These are phyloP conservation scores for Populus nigra DNA, from an alignment of 345 rosid species.

Conservation along the genomic window DNA sequence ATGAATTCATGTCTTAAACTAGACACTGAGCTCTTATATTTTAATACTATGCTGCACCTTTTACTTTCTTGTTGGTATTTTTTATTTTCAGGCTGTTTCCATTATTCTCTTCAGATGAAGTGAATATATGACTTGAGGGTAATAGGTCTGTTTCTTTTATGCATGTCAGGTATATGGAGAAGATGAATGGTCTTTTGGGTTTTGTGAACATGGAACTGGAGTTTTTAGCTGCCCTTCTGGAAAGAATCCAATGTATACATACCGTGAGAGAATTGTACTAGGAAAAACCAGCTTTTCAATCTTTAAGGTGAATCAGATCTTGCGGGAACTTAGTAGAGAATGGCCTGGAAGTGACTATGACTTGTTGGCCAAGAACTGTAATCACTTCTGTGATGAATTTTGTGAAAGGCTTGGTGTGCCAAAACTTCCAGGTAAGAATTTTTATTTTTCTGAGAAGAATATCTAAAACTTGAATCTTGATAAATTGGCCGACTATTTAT, in stretches of 20 bases:
- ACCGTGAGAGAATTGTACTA: conserved; percentile 69
- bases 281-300: conserved; percentile 62
- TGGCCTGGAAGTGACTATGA: conserved; percentile 85
- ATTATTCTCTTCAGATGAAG: not conserved
- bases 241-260: conserved; percentile 87
- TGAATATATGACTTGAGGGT: conserved; percentile 5
- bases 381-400: conserved; percentile 89
- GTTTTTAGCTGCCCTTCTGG: conserved; percentile 81
- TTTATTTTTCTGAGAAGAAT: not conserved
- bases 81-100: not conserved
- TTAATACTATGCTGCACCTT: not conserved
- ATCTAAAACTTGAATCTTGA: not conserved
- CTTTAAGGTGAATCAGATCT: conserved; percentile 68
- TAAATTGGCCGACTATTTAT: not conserved
- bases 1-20: not conserved
- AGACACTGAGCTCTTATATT: not conserved
- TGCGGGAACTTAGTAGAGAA: conserved; percentile 77
- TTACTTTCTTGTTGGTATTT: not conserved
- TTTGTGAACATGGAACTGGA: conserved; percentile 89
- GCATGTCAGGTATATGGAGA: conserved; percentile 68
- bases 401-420: conserved; percentile 84
- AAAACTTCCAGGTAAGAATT: conserved; percentile 75
- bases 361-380: conserved; percentile 83
- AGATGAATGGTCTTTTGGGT: conserved; percentile 97
- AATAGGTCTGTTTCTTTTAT: conserved; percentile 15